These are phyloP conservation scores for Globisporangium irregulare DNA, from an alignment of 352 stramenopile genomes.

Conservation along the genomic window DNA sequence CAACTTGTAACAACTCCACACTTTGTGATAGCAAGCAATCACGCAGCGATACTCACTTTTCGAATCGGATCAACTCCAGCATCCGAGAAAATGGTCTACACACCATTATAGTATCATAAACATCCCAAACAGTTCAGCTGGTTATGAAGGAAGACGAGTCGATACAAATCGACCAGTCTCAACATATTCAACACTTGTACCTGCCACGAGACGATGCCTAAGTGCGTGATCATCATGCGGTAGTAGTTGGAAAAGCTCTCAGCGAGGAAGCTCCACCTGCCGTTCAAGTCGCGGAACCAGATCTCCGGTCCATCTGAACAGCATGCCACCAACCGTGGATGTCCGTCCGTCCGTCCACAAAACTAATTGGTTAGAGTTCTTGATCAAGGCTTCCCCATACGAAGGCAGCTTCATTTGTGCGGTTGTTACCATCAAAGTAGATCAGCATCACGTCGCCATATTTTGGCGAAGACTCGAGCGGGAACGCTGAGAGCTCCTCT, in stretches of 20 bases:
- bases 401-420: background rate
- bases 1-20: background rate
- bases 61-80: constrained; percentile 50
- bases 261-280: constrained; percentile 67
- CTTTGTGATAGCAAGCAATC: background rate
- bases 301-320: constrained; percentile 43
- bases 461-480: constrained; percentile 52
- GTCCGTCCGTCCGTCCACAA: too few relatives aligned
- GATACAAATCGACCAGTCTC: background rate
- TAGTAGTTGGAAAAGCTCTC: constrained; percentile 76
- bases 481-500: constrained; percentile 36
- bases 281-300: constrained; percentile 62
- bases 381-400: too few relatives aligned
- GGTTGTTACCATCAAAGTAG: constrained; percentile 28
- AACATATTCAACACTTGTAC: constrained; percentile 14
- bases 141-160: background rate
- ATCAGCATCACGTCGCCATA: constrained; percentile 60
- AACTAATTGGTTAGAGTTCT: too few relatives aligned
- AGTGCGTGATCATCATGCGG: constrained; percentile 74
- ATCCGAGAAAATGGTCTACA: constrained; percentile 61
- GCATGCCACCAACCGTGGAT: too few relatives aligned
- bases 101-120: background rate
- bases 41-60: constrained; percentile 31
- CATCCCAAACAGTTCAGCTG: background rate
- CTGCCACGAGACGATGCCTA: constrained; percentile 78